phyloP scores from a whole-genome alignment of 129 eudicot genomes.

The Glebionis coronaria region DNA sequence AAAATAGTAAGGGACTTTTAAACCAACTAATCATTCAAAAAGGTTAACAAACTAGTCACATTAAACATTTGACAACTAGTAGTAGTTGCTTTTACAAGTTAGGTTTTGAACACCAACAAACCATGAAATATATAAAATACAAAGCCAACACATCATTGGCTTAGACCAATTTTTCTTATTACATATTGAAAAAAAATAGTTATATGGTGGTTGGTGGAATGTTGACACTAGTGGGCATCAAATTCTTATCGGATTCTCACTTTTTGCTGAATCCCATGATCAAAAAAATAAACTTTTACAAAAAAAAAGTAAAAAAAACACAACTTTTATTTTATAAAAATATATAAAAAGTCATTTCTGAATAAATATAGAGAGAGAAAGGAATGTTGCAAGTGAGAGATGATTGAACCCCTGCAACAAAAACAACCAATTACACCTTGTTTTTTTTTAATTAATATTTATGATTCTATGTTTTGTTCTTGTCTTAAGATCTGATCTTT shows the following conservation, averaged over 20 bases:
- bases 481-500: too few relatives aligned
- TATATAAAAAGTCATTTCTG: slow-evolving; percentile 12
- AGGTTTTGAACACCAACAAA: slow-evolving; percentile 4
- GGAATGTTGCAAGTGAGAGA: slow-evolving; percentile 26
- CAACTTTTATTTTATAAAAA: neutral
- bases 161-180: neutral
- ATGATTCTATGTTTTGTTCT: neutral
- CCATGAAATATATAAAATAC: neutral
- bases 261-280: slow-evolving; percentile 50
- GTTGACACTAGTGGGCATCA: slow-evolving; percentile 52
- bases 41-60: neutral
- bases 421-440: slow-evolving; percentile 35
- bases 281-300: slow-evolving; percentile 16
- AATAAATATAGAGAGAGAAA: slow-evolving; percentile 23
- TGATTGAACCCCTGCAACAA: slow-evolving; percentile 24
- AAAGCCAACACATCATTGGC: neutral
- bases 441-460: neutral
- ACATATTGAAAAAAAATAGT: neutral
- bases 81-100: neutral
- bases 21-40: too few relatives aligned
- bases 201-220: slow-evolving; percentile 31
- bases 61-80: neutral
- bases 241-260: slow-evolving; percentile 56
- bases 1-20: too few relatives aligned
- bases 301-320: neutral